Evolutionary conservation across 768 basidiomycete species (phyloP).

Genomic region (Cantharellus anzutake): DNA sequence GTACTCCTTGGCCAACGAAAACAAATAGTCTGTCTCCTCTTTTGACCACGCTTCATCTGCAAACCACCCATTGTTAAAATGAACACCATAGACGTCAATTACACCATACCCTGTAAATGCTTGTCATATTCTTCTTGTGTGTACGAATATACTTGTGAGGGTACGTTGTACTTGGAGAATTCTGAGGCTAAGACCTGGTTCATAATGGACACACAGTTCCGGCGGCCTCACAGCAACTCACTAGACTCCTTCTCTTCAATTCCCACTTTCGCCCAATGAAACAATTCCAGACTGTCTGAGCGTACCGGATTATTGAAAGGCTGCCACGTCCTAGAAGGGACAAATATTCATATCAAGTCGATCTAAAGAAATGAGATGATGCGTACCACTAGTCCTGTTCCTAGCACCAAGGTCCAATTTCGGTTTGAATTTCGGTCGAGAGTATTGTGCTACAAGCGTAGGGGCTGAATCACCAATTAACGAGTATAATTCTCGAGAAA

Average conservation of each 20-base stretch:
- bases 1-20: constrained; percentile 57
- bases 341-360: neutral
- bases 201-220: neutral
- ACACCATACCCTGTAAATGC: constrained; percentile 45
- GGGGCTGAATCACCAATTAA: constrained; percentile 92
- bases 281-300: constrained; percentile 43
- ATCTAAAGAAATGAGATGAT: neutral
- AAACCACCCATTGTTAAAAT: neutral
- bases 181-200: constrained; percentile 24
- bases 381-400: constrained; percentile 49
- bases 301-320: constrained; percentile 57
- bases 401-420: constrained; percentile 50
- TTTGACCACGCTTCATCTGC: constrained; percentile 73
- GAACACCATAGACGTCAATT: neutral
- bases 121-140: constrained; percentile 73
- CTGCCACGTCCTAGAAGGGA: constrained; percentile 43
- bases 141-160: constrained; percentile 43
- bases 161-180: constrained; percentile 67
- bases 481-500: constrained; percentile 80
- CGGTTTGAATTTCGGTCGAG: constrained; percentile 73
- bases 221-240: neutral
- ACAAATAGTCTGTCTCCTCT: constrained; percentile 88
- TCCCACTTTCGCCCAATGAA: constrained; percentile 62
- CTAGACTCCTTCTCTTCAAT: constrained; percentile 22
- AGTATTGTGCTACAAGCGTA: constrained; percentile 56